Base-by-base conservation (phyloP, 768 basidiomycete genomes). In the Suillus subaureus region DNA sequence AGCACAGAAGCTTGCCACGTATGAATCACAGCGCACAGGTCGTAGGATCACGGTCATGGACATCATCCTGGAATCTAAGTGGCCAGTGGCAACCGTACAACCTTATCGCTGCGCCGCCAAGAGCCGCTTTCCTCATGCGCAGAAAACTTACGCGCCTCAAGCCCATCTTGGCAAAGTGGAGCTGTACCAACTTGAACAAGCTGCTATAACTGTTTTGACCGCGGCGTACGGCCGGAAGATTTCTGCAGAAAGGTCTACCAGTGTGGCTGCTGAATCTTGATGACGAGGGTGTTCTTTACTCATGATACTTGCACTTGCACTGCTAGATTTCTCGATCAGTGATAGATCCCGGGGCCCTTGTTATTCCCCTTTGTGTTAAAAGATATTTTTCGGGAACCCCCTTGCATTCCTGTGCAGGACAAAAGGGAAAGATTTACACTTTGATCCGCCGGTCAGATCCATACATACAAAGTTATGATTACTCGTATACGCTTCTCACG, bases 181-280 rank as follows among this genome's bases (percentile, higher is more conserved):
- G 61, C 71, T 68, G 49, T 82, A 81, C 64, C 81, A 78, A 80
- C 74, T 72, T 37, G 72, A 76, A 66, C 79, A 81, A 65, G 70
- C 72, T 61, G 70, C 70, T 62, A 67, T 78, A 65, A 73, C 73
- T 74, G 45, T 28, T 21, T 18, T 60, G 11, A 7, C 16, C 26
- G 23, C 23, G 18, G 58, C 58, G 58, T 42, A 42, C 6, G 12
- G 40, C 13, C 39, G 26, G 68, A 67, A 61, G 52, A 66, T 81
- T 21, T 85, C 83, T 64, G 79, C 79, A 66, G 82, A 83, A 75
- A 82, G 83, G 54, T 85, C 80, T 61, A 83, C 83, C 49, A 79
- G 63, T 23, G 45, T 76, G 76, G 77, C 65, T 66, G 62, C 69
- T 71, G 66, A 61, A 67, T 33, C 66, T 69, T 57, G 70, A 73